Conservation (phyloP, 768 basidiomycete genomes). For the Psilocybe azurescens region DNA sequence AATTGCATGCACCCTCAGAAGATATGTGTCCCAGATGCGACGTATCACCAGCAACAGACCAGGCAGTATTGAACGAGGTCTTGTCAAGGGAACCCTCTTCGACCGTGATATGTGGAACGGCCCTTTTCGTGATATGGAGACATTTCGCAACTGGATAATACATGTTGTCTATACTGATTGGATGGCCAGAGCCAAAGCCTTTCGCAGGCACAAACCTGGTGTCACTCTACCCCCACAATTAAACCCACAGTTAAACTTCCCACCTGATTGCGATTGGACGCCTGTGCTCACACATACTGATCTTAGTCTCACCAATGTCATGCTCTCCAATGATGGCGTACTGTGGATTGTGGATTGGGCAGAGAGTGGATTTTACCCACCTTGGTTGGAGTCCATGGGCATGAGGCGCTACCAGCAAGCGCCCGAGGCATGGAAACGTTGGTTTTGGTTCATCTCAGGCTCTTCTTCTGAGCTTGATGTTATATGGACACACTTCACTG, state of each 20-base stretch:
- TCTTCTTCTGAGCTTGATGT: too few species aligned
- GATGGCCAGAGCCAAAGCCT: not conserved
- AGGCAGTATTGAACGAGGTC: slow-evolving; percentile 3
- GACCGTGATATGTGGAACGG: not conserved
- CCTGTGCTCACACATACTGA: slow-evolving; percentile 29
- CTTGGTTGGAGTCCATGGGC: too few species aligned
- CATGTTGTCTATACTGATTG: not conserved
- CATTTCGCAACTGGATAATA: not conserved
- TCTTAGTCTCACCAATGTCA: slow-evolving; percentile 26
- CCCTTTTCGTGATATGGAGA: not conserved
- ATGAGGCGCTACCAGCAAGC: too few species aligned
- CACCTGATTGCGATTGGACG: not conserved
- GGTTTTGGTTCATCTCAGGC: too few species aligned
- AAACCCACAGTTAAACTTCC: not conserved
- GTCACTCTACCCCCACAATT: not conserved
- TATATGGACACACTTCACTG: too few species aligned
- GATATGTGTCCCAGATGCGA: slow-evolving; percentile 32
- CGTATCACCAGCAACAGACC: not conserved
- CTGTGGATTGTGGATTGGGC: too few species aligned
- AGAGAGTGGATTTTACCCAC: too few species aligned
- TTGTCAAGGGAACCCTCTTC: not conserved
- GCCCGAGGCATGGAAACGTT: too few species aligned
- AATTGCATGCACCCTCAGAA: slow-evolving; percentile 31
- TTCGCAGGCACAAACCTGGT: not conserved
- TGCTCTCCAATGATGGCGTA: too few species aligned